phyloP scores from a whole-genome alignment of 1,139 yeast species.

The Kodamaea alishanica region DNA sequence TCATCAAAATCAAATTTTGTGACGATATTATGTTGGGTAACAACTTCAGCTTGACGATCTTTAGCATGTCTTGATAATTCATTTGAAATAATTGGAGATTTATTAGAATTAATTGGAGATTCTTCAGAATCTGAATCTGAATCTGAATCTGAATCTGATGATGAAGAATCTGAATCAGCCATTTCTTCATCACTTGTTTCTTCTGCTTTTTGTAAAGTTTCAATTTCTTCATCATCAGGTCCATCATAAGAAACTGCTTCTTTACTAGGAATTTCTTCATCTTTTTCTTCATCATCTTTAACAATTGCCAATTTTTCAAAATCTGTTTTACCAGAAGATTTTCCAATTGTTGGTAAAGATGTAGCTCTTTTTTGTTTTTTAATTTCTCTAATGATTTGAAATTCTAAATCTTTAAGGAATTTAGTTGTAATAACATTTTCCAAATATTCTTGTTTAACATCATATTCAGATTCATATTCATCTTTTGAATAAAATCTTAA shows the following conservation, averaged over 20 bases:
- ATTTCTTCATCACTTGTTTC: slow-evolving; percentile 64
- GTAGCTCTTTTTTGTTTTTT: slow-evolving; percentile 70
- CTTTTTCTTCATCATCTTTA: slow-evolving; percentile 45
- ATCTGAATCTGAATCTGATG: slow-evolving; percentile 33
- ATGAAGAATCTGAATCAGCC: slow-evolving; percentile 37
- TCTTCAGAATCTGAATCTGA: slow-evolving; percentile 28
- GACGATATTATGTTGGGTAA: slow-evolving; percentile 67
- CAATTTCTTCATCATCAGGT: slow-evolving; percentile 91
- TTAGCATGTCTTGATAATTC: slow-evolving; percentile 58
- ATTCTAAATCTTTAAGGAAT: slow-evolving; percentile 70
- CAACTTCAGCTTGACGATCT: slow-evolving; percentile 81
- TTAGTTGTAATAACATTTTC: slow-evolving; percentile 62
- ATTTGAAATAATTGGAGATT: slow-evolving; percentile 9
- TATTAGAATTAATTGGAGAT: slow-evolving; percentile 12
- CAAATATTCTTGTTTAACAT: slow-evolving; percentile 74
- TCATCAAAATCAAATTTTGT: slow-evolving; percentile 89
- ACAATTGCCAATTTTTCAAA: slow-evolving; percentile 37
- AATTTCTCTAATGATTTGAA: slow-evolving; percentile 72
- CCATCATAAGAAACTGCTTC: slow-evolving; percentile 92
- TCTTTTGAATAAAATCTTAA: slow-evolving; percentile 70
- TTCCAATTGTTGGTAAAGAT: slow-evolving; percentile 63
- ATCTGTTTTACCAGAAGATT: slow-evolving; percentile 60
- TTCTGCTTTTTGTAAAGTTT: slow-evolving; percentile 80
- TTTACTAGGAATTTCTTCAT: slow-evolving; percentile 72
- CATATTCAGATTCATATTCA: slow-evolving; percentile 87